phyloP scores from a whole-genome alignment of 768 basidiomycete genomes.

The Tephrocybe sp. region DNA sequence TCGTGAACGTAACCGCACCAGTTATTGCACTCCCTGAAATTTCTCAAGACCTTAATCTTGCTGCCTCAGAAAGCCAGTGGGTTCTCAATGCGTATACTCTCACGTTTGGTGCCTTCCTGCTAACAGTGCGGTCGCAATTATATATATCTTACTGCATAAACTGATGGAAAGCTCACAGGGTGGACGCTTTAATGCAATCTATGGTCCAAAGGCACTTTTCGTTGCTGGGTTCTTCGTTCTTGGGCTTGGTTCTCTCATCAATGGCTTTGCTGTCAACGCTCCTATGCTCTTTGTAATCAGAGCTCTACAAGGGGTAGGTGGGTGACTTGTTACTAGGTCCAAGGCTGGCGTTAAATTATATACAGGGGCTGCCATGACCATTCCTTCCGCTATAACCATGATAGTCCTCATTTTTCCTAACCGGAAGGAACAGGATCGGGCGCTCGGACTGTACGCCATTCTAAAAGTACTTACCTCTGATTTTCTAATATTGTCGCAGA shows the following conservation, averaged over 20 bases:
- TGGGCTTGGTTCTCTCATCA: conserved; percentile 37
- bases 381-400: conserved; percentile 44
- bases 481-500: conserved; percentile 24
- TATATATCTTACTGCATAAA: background rate
- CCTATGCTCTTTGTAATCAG: conserved; percentile 45
- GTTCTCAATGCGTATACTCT: conserved; percentile 34
- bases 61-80: conserved; percentile 26
- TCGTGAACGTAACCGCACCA: too few relatives aligned
- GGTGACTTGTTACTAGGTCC: background rate
- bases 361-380: conserved; percentile 29
- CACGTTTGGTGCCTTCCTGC: conserved; percentile 35
- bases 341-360: background rate
- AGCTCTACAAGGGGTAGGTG: conserved; percentile 45
- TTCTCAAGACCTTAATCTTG: conserved; percentile 11
- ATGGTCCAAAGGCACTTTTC: conserved; percentile 36
- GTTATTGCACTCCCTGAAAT: conserved; percentile 33
- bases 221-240: conserved; percentile 34
- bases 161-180: conserved; percentile 13
- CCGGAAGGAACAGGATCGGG: conserved; percentile 40
- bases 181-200: conserved; percentile 30
- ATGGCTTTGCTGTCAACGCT: conserved; percentile 40
- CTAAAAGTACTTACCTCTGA: too few relatives aligned
- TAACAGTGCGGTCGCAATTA: conserved; percentile 12
- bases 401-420: conserved; percentile 47
- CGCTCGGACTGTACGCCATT: conserved; percentile 26